phyloP scores from a whole-genome alignment of 1,284 basidiomycete species.

The Tilletia horrida region DNA sequence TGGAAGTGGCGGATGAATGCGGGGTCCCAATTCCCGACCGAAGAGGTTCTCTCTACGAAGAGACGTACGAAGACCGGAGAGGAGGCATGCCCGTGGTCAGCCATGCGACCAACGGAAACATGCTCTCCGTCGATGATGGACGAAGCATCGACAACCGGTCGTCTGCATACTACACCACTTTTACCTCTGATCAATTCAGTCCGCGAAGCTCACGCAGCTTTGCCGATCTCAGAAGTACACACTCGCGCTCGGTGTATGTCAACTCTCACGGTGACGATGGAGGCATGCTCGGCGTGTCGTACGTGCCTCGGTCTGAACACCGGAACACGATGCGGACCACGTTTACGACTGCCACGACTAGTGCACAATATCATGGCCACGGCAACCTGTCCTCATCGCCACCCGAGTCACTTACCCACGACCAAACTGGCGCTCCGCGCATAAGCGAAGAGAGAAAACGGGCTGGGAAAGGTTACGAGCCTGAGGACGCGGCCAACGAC shows the following conservation, averaged over 20 bases:
- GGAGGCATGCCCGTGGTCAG: slow-evolving; percentile 12
- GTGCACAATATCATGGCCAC: slow-evolving; percentile 30
- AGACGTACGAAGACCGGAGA: slow-evolving; percentile 30
- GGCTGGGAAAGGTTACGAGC: background rate
- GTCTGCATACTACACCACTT: slow-evolving; percentile 23
- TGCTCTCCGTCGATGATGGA: slow-evolving; percentile 5
- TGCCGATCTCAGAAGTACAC: slow-evolving; percentile 24
- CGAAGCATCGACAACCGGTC: slow-evolving; percentile 15
- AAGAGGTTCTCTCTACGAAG: slow-evolving; percentile 41
- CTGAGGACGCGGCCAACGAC: background rate
- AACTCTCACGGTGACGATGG: slow-evolving; percentile 12
- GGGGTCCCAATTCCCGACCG: slow-evolving; percentile 70
- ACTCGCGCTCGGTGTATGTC: slow-evolving; percentile 13
- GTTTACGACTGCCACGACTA: slow-evolving; percentile 9
- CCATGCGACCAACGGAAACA: background rate
- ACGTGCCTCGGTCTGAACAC: slow-evolving; percentile 10
- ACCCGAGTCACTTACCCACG: slow-evolving; percentile 25
- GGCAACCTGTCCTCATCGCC: slow-evolving; percentile 35
- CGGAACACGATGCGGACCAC: slow-evolving; percentile 15
- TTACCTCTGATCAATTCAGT: slow-evolving; percentile 21
- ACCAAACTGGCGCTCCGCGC: background rate
- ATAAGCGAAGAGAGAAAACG: background rate
- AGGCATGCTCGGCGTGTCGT: slow-evolving; percentile 1
- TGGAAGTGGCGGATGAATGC: slow-evolving; percentile 71
- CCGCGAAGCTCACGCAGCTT: slow-evolving; percentile 25